Evolutionary conservation across 2,329 filamentous ascomycete species (phyloP).

Genomic region (Fusarium nematophilum): DNA sequence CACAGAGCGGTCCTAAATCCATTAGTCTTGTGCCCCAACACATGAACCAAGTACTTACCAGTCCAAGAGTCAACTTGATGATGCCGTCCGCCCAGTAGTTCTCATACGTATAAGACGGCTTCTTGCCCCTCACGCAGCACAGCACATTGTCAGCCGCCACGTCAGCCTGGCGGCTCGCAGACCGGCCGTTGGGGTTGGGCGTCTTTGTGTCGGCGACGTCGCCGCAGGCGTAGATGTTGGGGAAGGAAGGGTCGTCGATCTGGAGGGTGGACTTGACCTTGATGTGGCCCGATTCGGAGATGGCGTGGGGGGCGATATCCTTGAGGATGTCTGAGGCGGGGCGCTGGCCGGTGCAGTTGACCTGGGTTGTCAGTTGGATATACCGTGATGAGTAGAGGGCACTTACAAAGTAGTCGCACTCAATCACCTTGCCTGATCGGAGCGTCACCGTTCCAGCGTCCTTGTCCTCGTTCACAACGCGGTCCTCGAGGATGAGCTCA

Average conservation of each 20-base stretch:
- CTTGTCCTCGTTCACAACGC: conserved; percentile 53
- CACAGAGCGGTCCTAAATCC: conserved; percentile 57
- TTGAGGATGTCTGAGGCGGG: conserved; percentile 64
- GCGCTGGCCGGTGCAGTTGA: conserved; percentile 69
- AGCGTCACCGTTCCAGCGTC: conserved; percentile 55
- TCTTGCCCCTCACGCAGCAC: conserved; percentile 54
- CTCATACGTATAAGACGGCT: conserved; percentile 53
- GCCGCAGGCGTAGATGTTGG: conserved; percentile 71
- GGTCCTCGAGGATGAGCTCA: conserved; percentile 63
- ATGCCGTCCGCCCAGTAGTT: conserved; percentile 59
- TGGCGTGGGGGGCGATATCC: conserved; percentile 54
- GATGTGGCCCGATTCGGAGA: conserved; percentile 62
- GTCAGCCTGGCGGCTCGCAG: conserved; percentile 64
- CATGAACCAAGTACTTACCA: conserved; percentile 52
- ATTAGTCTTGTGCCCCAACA: conserved; percentile 14
- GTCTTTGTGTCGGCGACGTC: conserved; percentile 67
- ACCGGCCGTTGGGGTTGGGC: conserved; percentile 63
- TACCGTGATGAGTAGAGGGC: not conserved
- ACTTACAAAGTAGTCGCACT: conserved; percentile 63
- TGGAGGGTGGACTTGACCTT: conserved; percentile 68
- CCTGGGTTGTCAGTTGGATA: conserved; percentile 48
- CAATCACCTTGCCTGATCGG: conserved; percentile 55
- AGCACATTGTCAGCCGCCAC: conserved; percentile 67
- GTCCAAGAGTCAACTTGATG: conserved; percentile 65
- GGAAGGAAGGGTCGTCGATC: conserved; percentile 58